Percentiles rank a stretch among this genome's conserved stretches.
These are phyloP conservation scores for Histomonas meleagridis DNA, from an alignment of 208 protist genomes.

Conservation along the genomic window DNA sequence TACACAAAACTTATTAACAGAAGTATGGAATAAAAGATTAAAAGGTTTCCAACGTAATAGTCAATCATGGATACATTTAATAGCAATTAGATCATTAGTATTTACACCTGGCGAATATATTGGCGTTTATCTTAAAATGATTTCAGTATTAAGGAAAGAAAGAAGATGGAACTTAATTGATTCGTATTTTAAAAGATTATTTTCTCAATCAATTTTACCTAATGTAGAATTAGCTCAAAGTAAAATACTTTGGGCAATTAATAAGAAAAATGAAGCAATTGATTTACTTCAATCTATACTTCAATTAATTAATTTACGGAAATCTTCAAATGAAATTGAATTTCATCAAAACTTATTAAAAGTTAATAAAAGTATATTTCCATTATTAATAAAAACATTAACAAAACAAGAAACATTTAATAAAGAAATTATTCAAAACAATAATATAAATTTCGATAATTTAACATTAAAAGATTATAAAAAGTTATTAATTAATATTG, in stretches of 20 bases:
- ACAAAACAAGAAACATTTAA: no score
- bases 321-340: no score
- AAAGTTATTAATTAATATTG: no score
- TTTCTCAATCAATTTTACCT: not conserved
- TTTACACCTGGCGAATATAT: not conserved
- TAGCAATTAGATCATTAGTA: not conserved
- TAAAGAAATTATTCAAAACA: no score
- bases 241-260: conserved; percentile 4
- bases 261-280: conserved; percentile 10
- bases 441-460: no score
- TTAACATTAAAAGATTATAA: no score
- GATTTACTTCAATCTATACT: not conserved
- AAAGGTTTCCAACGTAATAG: not conserved
- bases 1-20: not conserved
- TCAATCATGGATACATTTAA: not conserved
- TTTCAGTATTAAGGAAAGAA: conserved; percentile 14
- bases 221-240: not conserved
- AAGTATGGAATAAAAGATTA: not conserved
- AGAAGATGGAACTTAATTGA: conserved; percentile 31
- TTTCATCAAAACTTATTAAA: no score
- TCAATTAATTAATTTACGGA: no score
- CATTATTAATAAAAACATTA: no score
- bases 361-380: no score
- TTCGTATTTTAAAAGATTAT: not conserved
- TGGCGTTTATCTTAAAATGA: not conserved